These are phyloP conservation scores for Kazachstania sp. DNA, from an alignment of 1,139 yeast species.

Conservation along the genomic window DNA sequence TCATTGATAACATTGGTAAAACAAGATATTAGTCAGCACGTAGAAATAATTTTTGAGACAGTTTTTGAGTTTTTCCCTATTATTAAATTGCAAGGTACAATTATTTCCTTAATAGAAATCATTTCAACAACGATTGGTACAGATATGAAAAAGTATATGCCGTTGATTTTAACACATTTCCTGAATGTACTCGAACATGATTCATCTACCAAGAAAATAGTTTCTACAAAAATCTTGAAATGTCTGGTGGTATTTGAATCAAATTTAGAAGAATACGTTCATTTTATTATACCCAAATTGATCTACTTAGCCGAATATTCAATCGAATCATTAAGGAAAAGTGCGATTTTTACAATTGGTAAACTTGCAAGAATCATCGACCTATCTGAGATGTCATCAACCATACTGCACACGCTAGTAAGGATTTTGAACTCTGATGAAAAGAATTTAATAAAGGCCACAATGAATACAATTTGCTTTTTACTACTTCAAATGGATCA, in stretches of 20 bases:
- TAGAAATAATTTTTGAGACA: constrained; percentile 67
- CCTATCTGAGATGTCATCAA: constrained; percentile 80
- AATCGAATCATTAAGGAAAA: constrained; percentile 43
- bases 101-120: constrained; percentile 73
- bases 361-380: constrained; percentile 66
- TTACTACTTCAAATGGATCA: constrained; percentile 72
- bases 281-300: constrained; percentile 74
- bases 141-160: constrained; percentile 78
- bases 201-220: constrained; percentile 50
- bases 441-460: constrained; percentile 55
- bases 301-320: constrained; percentile 74
- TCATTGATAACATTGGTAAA: constrained; percentile 74
- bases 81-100: constrained; percentile 64
- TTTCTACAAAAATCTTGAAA: constrained; percentile 69
- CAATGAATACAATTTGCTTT: constrained; percentile 75
- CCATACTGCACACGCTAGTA: constrained; percentile 80
- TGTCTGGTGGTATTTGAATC: constrained; percentile 86
- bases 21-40: constrained; percentile 79
- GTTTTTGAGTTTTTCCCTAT: constrained; percentile 68
- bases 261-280: constrained; percentile 81
- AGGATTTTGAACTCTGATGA: constrained; percentile 53
- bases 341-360: constrained; percentile 81
- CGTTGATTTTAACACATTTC: constrained; percentile 67
- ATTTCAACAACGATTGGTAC: constrained; percentile 83
- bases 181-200: constrained; percentile 75